Evolutionary conservation across 176 grass and related monocot genomes (phyloP), one percentile per base, ranked within the genome.

Genomic region (Oryza coarctata): DNA sequence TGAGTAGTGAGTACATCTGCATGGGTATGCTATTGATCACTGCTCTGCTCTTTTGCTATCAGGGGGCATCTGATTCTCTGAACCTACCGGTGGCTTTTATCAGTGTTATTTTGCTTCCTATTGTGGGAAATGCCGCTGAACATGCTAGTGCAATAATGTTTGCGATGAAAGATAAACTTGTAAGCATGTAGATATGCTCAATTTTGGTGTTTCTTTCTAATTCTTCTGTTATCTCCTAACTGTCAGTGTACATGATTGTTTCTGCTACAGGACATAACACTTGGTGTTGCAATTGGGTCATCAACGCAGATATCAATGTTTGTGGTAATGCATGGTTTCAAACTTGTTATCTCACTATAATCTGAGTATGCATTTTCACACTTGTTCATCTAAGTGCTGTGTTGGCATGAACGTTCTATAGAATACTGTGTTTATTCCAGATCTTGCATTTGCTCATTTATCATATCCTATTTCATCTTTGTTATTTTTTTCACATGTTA

Each of bases 81-180:
- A 82, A 84, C 63, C 78, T 97, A 84, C 89, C 91, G 0, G 87
- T 97, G n/a, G 84, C 86, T 71, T 97, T 97, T 90, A 94, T 97
- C 71, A 90, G 91, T 84, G 91, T 97, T 27, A 97, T 97, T 84
- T 83, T 97, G 81, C 94, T 97, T 74, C 94, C 94, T 72, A 94
- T 97, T 81, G 94, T 92, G 76, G 94, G 91, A 29, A 97, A 97
- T 75, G 94, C 94, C 35, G 94, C 94, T 57, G 94, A 97, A 70
- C 94, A 97, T 87, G 94, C 94, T n/a, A 92, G 87, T 22, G 91
- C 94, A 65, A 93, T 97, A 83, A 97, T 97, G 88, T 97, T 97
- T 80, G 94, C 94, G 31, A 89, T 92, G 89, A 97, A 92, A 85
- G 91, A 94, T 87, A 97, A 97, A 63, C 84, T 97, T 76, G 94